Percentiles rank a stretch among this genome's conserved stretches.
Evolutionary conservation across 2,329 filamentous ascomycete species (phyloP).

Genomic region (Cladosporium austrohemisphaericum): DNA sequence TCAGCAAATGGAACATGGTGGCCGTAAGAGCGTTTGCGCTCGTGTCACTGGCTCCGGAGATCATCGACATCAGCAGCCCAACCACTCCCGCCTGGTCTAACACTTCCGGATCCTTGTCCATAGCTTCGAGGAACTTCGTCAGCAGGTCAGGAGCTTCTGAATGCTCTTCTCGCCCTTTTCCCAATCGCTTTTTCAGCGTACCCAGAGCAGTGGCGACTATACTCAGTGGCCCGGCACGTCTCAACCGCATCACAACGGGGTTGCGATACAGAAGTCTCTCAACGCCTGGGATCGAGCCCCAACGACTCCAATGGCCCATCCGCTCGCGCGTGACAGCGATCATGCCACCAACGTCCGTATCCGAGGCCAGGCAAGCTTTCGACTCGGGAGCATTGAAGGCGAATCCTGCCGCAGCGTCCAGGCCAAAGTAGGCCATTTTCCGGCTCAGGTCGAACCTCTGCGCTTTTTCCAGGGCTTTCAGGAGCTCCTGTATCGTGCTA

Average conservation of each 20-base stretch:
- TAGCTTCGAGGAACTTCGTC: conserved; percentile 5
- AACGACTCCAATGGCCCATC: not conserved
- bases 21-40: not conserved
- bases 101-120: not conserved
- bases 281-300: not conserved
- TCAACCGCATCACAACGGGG: not conserved
- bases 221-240: not conserved
- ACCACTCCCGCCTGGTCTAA: not conserved
- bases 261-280: not conserved
- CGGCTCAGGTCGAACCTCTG: not conserved
- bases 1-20: conserved; percentile 17
- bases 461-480: not conserved
- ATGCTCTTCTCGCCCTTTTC: not conserved
- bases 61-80: not conserved
- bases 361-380: not conserved
- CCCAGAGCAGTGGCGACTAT: not conserved
- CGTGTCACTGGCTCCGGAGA: conserved; percentile 2
- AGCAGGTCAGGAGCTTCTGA: conserved; percentile 1
- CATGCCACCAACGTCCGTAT: not conserved
- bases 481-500: not conserved
- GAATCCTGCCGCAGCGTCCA: not conserved
- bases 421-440: conserved; percentile 1
- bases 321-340: not conserved
- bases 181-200: not conserved
- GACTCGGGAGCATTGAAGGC: not conserved